phyloP scores from a whole-genome alignment of 257 asterid genomes.

The Plantago major region DNA sequence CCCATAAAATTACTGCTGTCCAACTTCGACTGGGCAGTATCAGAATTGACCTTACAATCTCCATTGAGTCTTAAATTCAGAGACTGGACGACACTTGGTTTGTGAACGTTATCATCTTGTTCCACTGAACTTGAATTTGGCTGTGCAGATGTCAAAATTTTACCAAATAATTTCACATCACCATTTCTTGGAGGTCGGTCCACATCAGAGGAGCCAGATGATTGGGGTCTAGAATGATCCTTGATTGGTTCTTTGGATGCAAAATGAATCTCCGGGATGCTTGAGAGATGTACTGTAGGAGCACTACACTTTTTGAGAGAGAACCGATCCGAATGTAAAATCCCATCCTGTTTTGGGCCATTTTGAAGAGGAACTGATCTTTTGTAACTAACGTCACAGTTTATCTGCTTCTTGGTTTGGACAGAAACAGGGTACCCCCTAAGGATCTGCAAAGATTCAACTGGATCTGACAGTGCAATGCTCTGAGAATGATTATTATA shows the following conservation, averaged over 20 bases:
- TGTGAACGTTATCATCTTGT: constrained; percentile 25
- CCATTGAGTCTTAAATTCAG: constrained; percentile 32
- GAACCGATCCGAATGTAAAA: constrained; percentile 28
- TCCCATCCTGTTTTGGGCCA: constrained; percentile 19
- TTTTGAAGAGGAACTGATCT: constrained; percentile 30
- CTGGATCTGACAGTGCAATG: constrained; percentile 27
- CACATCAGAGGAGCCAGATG: constrained; percentile 42
- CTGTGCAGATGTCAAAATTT: constrained; percentile 60
- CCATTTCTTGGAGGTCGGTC: constrained; percentile 66
- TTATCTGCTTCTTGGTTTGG: constrained; percentile 36
- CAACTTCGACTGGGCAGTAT: constrained; percentile 38
- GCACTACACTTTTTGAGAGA: constrained; percentile 46
- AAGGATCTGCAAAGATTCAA: constrained; percentile 44
- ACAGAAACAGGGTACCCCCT: constrained; percentile 48
- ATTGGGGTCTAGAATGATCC: constrained; percentile 28
- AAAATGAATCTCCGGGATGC: constrained; percentile 10
- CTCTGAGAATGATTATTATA: constrained; percentile 29
- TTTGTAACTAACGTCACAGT: constrained; percentile 34
- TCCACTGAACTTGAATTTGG: constrained; percentile 36
- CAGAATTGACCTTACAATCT: constrained; percentile 36
- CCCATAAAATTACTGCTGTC: constrained; percentile 32
- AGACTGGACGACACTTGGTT: constrained; percentile 30
- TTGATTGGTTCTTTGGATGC: constrained; percentile 32
- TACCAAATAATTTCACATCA: constrained; percentile 88
- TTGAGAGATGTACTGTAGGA: no score